A percentile compares a stretch with the other conserved stretches of the same genome.
These are phyloP conservation scores for Chenopodium album DNA, from an alignment of 148 eudicot genomes.

Conservation along the genomic window DNA sequence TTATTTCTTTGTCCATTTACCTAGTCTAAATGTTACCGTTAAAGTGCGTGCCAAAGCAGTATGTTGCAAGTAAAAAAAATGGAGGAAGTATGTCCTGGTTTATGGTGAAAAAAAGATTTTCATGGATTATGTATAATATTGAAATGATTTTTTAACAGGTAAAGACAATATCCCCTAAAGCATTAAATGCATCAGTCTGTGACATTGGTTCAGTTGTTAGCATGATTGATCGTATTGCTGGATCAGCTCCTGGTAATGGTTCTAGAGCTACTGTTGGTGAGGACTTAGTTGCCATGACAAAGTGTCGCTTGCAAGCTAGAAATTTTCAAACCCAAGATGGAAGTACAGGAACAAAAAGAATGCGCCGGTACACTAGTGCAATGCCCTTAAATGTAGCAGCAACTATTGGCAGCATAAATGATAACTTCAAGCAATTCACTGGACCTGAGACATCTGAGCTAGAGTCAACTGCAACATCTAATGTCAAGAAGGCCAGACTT, in stretches of 20 bases:
- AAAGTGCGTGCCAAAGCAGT: no score
- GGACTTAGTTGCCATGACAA: constrained; percentile 98
- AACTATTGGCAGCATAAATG: constrained; percentile 70
- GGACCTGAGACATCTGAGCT: constrained; percentile 65
- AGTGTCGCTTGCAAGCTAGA: constrained; percentile 90
- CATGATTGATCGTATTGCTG: constrained; percentile 91
- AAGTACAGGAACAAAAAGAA: constrained; percentile 66
- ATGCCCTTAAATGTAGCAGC: constrained; percentile 79
- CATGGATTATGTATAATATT: background rate
- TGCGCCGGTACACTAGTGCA: constrained; percentile 82
- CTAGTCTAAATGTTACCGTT: no score
- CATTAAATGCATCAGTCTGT: constrained; percentile 64
- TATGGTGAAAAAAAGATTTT: background rate
- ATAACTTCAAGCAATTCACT: constrained; percentile 53
- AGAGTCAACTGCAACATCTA: constrained; percentile 85
- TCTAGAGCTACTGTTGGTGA: constrained; percentile 97
- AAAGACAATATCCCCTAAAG: constrained; percentile 68
- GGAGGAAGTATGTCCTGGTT: background rate
- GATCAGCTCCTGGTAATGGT: constrained; percentile 98
- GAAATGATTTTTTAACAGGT: constrained; percentile 39
- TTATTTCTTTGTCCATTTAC: no score
- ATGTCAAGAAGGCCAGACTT: constrained; percentile 55
- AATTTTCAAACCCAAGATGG: constrained; percentile 78
- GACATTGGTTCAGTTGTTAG: constrained; percentile 91
- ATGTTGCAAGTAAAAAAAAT: no score